These are phyloP conservation scores for Arbutus unedo DNA, from an alignment of 148 eudicot species.

Conservation along the genomic window DNA sequence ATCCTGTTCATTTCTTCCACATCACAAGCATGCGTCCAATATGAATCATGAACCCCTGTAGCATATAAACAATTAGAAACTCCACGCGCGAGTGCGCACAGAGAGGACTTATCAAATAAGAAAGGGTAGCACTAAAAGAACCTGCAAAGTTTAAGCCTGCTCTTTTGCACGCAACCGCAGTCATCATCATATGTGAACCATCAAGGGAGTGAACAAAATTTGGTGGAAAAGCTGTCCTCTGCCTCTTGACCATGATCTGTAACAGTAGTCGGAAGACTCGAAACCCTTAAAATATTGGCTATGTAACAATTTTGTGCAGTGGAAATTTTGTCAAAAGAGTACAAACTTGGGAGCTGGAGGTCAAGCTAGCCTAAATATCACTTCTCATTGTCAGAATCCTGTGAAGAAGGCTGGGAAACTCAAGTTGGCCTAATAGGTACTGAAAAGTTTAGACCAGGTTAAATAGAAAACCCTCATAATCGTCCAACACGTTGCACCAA, in stretches of 20 bases:
- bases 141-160: conserved; percentile 97
- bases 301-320: not conserved
- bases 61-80: not conserved
- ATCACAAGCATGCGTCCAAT: conserved; percentile 97
- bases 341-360: not conserved
- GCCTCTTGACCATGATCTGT: conserved; percentile 84
- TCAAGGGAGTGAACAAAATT: conserved; percentile 98
- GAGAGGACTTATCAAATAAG: not conserved
- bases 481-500: not conserved
- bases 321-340: not conserved
- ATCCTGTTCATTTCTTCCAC: conserved; percentile 77
- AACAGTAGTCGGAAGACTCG: conserved; percentile 2
- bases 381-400: not conserved
- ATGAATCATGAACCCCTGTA: conserved; percentile 96
- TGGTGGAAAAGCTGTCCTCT: conserved; percentile 93
- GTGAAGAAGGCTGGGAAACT: not conserved
- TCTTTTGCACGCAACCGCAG: conserved; percentile 86
- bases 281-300: not conserved
- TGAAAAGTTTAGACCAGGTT: not conserved
- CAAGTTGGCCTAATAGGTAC: not conserved
- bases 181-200: conserved; percentile 99
- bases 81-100: not conserved
- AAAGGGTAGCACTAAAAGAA: conserved; percentile 17
- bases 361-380: not conserved
- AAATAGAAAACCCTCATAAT: not conserved